Evolutionary conservation across 768 basidiomycete genomes (phyloP).

Genomic region (Suillus alpinus): DNA sequence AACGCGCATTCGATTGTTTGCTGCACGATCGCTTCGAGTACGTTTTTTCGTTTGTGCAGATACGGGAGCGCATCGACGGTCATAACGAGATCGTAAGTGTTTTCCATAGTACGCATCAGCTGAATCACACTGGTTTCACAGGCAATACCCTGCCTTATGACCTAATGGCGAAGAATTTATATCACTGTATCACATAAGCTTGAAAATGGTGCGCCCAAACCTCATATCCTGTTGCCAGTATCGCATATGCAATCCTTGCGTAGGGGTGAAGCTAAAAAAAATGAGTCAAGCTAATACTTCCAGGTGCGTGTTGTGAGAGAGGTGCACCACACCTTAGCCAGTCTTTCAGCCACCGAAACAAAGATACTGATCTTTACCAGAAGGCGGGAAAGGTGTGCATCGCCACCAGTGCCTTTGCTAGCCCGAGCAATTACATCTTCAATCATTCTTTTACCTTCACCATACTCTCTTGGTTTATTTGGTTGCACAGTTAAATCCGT

Average conservation of each 20-base stretch:
- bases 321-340: slow-evolving; percentile 1
- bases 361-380: slow-evolving; percentile 9
- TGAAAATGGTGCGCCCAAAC: not conserved
- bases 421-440: not conserved
- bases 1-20: slow-evolving; percentile 28
- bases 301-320: not conserved
- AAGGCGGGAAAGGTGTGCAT: slow-evolving; percentile 1
- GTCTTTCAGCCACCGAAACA: not conserved
- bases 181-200: not conserved
- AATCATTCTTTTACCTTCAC: not conserved
- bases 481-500: not conserved
- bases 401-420: not conserved
- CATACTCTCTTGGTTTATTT: not conserved
- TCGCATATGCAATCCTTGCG: slow-evolving; percentile 6
- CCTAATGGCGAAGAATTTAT: not conserved
- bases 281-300: not conserved
- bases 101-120: not conserved
- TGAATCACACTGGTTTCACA: not conserved
- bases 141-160: not conserved
- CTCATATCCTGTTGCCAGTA: slow-evolving; percentile 5
- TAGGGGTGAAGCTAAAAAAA: slow-evolving; percentile 12
- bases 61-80: not conserved
- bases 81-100: not conserved
- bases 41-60: not conserved
- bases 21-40: slow-evolving; percentile 9